Evolutionary conservation across 1,284 basidiomycete genomes (phyloP).

Genomic region (Ustilago tritici): DNA sequence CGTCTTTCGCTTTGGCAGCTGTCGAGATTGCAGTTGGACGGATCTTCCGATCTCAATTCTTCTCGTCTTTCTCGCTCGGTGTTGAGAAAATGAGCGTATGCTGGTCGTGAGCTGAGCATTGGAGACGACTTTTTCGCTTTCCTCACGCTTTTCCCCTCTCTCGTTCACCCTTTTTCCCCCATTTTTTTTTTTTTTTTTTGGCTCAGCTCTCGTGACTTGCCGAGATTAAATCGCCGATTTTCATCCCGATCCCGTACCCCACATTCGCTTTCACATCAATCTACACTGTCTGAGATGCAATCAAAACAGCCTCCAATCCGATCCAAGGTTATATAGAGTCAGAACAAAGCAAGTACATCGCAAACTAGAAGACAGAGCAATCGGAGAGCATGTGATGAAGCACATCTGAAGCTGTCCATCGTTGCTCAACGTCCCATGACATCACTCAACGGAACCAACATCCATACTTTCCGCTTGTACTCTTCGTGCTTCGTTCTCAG

Average conservation of each 20-base stretch:
- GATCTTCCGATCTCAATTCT: slow-evolving; percentile 31
- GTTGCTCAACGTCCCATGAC: slow-evolving; percentile 20
- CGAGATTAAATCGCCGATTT: slow-evolving; percentile 17
- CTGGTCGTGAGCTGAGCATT: neutral
- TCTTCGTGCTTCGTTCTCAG: slow-evolving; percentile 40
- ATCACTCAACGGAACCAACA: slow-evolving; percentile 37
- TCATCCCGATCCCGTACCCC: neutral
- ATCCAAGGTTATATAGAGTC: no score
- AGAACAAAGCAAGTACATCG: no score
- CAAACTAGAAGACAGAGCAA: neutral
- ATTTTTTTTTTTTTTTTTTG: neutral
- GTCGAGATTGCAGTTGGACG: slow-evolving; percentile 1
- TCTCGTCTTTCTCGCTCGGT: neutral
- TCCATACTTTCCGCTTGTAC: slow-evolving; percentile 40
- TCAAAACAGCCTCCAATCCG: no score
- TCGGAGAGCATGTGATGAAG: neutral
- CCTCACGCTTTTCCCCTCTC: neutral
- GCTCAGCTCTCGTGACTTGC: slow-evolving; percentile 29
- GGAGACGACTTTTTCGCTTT: slow-evolving; percentile 10
- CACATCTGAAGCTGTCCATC: neutral
- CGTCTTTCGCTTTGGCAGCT: slow-evolving; percentile 10
- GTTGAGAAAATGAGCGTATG: slow-evolving; percentile 9
- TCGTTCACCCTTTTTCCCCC: neutral
- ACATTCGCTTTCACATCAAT: neutral
- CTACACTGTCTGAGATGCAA: neutral